Percentiles rank a stretch among this genome's conserved stretches.
Evolutionary conservation across 192 early-diverging fungal genomes (phyloP).

Genomic region (Borealophlyctis nickersoniae): DNA sequence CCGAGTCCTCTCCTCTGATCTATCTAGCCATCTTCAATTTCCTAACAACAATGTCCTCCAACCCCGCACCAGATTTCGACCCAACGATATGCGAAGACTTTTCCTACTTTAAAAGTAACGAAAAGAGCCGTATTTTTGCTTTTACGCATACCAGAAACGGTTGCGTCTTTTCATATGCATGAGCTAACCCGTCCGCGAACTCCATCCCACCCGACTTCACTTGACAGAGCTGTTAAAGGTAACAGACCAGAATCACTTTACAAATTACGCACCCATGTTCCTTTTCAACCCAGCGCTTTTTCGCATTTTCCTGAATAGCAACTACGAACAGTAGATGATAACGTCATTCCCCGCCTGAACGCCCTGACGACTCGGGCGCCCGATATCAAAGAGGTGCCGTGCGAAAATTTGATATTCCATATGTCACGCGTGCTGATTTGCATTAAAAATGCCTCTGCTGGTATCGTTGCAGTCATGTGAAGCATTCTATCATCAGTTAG

Average conservation of each 20-base stretch:
- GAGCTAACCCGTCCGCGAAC: too few species aligned
- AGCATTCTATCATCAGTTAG: conserved; percentile 7
- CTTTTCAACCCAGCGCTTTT: not conserved
- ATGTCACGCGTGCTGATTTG: not conserved
- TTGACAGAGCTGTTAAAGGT: conserved; percentile 11
- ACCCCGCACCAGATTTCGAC: too few species aligned
- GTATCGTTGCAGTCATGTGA: conserved; percentile 1
- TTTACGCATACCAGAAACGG: not conserved
- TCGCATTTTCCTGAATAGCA: conserved; percentile 1
- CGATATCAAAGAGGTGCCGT: conserved; percentile 6
- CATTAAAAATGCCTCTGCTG: not conserved
- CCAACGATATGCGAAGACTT: conserved; percentile 10
- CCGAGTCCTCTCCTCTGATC: too few species aligned
- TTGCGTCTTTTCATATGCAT: not conserved
- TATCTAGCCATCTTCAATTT: too few species aligned
- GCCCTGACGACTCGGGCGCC: conserved; percentile 14
- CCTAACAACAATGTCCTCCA: too few species aligned
- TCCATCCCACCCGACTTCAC: too few species aligned
- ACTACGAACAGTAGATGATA: conserved; percentile 19
- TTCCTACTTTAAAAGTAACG: conserved; percentile 3
- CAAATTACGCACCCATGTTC: not conserved
- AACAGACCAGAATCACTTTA: too few species aligned
- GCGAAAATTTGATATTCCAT: not conserved
- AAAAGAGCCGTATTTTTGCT: not conserved
- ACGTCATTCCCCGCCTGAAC: conserved; percentile 20